Conservation (phyloP, 2,329 filamentous ascomycete species). For the Calonectria honghensis region DNA sequence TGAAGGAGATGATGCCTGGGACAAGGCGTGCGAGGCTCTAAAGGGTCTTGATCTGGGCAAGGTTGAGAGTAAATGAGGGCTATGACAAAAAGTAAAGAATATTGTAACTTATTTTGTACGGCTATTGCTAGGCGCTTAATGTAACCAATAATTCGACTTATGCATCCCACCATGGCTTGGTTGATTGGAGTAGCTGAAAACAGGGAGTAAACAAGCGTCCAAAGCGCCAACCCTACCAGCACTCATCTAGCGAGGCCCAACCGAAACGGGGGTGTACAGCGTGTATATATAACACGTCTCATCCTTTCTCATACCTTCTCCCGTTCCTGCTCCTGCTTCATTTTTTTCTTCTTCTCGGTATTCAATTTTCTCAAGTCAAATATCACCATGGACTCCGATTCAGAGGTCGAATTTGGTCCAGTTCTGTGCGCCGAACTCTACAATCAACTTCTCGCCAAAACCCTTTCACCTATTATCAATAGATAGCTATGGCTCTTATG, state of each 20-base stretch:
- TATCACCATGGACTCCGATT: neutral
- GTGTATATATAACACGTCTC: neutral
- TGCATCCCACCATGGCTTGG: too few species aligned
- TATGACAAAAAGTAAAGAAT: too few species aligned
- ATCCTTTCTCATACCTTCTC: neutral
- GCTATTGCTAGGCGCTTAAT: too few species aligned
- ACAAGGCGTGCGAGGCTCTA: conserved; percentile 44
- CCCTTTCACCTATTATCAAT: neutral
- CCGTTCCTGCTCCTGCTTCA: neutral
- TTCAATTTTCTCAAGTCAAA: neutral
- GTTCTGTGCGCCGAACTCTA: conserved; percentile 4
- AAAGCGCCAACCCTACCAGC: neutral
- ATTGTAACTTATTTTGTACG: neutral
- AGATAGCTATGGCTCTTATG: too few species aligned
- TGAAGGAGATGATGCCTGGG: conserved; percentile 47
- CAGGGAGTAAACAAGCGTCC: too few species aligned
- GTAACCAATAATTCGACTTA: too few species aligned
- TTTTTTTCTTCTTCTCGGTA: neutral
- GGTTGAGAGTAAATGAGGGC: conserved; percentile 39
- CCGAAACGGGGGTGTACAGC: too few species aligned
- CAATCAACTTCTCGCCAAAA: conserved; percentile 5
- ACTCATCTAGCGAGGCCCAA: neutral
- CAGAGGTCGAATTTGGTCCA: conserved; percentile 3
- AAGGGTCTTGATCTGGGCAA: conserved; percentile 44
- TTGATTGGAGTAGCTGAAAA: too few species aligned